A percentile compares a stretch with the other conserved stretches of the same genome.
Evolutionary conservation across 1,284 basidiomycete species (phyloP).

Genomic region (Ganoderma leucocontextum): DNA sequence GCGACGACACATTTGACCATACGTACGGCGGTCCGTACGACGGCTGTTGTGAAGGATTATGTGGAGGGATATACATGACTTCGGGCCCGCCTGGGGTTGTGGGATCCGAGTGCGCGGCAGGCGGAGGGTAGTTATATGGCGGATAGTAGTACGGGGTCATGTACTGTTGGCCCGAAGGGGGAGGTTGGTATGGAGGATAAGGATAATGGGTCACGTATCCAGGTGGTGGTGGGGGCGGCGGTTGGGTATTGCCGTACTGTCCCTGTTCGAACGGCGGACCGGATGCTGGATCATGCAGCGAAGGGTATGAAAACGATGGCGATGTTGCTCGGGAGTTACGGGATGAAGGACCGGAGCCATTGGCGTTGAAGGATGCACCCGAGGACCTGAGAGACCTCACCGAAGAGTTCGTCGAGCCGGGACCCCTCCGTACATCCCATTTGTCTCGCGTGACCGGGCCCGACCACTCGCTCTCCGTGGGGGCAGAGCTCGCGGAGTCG

Average conservation of each 20-base stretch:
- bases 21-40: constrained; percentile 43
- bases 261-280: constrained; percentile 57
- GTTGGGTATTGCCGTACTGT: constrained; percentile 44
- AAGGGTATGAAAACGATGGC: constrained; percentile 75
- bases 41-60: constrained; percentile 41
- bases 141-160: constrained; percentile 52
- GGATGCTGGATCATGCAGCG: constrained; percentile 69
- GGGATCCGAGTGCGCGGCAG: constrained; percentile 47
- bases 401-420: constrained; percentile 59
- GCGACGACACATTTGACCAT: constrained; percentile 45
- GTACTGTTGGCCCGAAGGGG: constrained; percentile 42
- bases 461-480: constrained; percentile 84
- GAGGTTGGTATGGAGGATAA: constrained; percentile 43
- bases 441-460: constrained; percentile 64
- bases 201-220: constrained; percentile 43
- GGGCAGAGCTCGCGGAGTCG: constrained; percentile 70
- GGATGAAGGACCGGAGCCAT: constrained; percentile 66
- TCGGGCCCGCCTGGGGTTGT: constrained; percentile 45
- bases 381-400: constrained; percentile 63
- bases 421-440: constrained; percentile 53
- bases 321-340: constrained; percentile 76
- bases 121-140: constrained; percentile 48
- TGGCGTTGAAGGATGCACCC: constrained; percentile 57
- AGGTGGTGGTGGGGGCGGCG: constrained; percentile 47
- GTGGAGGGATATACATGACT: constrained; percentile 40